These are phyloP conservation scores for Coix lacrymajobi DNA, from an alignment of 176 grass and related monocot species.

Conservation along the genomic window DNA sequence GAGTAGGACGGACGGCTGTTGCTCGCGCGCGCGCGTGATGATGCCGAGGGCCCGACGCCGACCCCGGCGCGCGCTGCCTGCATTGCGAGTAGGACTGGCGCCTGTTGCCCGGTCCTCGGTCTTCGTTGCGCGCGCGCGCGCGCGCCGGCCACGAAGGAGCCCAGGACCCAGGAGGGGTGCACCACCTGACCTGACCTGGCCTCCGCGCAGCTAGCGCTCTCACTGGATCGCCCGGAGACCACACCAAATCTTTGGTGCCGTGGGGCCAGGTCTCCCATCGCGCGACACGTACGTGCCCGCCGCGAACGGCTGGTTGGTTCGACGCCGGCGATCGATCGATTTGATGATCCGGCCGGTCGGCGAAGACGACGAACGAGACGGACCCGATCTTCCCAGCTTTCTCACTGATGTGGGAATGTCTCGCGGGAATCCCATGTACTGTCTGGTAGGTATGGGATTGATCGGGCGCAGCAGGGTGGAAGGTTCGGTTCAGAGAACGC, in stretches of 20 bases:
- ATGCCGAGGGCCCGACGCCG: not conserved
- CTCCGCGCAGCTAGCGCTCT: not conserved
- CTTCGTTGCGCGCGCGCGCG: not conserved
- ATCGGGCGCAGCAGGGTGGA: not conserved
- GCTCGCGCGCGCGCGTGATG: not conserved
- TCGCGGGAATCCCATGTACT: not conserved
- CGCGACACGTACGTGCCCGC: slow-evolving; percentile 5
- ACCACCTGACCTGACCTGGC: too few species aligned
- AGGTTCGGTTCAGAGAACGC: not conserved
- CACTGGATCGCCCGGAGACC: not conserved
- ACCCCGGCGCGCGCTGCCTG: not conserved
- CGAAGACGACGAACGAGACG: not conserved
- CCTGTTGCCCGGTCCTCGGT: too few species aligned
- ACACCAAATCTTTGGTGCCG: not conserved
- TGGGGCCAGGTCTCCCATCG: not conserved
- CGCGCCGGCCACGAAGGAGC: too few species aligned
- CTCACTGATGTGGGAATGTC: slow-evolving; percentile 21
- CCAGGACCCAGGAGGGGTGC: not conserved
- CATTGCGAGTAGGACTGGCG: too few species aligned
- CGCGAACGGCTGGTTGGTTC: not conserved
- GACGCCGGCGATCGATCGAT: not conserved
- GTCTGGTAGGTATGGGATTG: too few species aligned
- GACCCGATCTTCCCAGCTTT: not conserved
- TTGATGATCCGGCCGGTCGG: not conserved
- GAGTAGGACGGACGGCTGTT: slow-evolving; percentile 12